Base-by-base conservation (phyloP, 2,329 filamentous ascomycete species). In the Talaromyces rugulosus region DNA sequence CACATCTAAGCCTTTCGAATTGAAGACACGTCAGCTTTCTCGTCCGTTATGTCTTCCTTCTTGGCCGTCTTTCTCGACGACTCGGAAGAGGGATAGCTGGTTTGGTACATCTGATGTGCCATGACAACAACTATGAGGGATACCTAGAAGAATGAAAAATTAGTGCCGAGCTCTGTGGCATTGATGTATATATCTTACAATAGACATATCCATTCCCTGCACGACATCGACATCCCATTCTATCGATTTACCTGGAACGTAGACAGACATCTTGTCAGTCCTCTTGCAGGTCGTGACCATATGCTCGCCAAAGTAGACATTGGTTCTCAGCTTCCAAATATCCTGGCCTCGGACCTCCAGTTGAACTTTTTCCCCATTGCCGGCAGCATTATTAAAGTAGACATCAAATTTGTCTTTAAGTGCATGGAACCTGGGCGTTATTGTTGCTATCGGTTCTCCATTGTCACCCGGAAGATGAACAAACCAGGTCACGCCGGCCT, bases 381-480 rank as follows among this genome's bases (percentile, higher is more conserved):
- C 57, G 0, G 63, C 64, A 7, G 65, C 60, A 61, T 68, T 67
- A 7, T n/a, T 23, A 44, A 68, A 40, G 57, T 54, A 44, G 23
- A 69, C 60, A 23, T 66, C 66, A 18, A 66, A 59, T 47, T 65
- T 68, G 30, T 67, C 63, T 59, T 68, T 70, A 4, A 67, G 56
- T 5, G 55, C n/a, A 56, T 59, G 62, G 12, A 23, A 64, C 4
- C 57, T 54, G 1, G 66, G 63, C 6, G 63, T 64, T 27, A 69
- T 18, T 5, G 62, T 64, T 11, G 63, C 64, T 5, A 69, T 63
- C 1, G 65, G 60, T 3, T 62, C 33, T 0, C 50, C 18, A 2
- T 44, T 60, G 27, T 58, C 58, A 4, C 33, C 62, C 2, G 67
- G 67, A 7, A 69, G 54, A 31, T 64, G 60, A 9, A 69, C 62